Base-by-base conservation (phyloP, 1,139 yeast genomes). In the Starmera stellimalicola region DNA sequence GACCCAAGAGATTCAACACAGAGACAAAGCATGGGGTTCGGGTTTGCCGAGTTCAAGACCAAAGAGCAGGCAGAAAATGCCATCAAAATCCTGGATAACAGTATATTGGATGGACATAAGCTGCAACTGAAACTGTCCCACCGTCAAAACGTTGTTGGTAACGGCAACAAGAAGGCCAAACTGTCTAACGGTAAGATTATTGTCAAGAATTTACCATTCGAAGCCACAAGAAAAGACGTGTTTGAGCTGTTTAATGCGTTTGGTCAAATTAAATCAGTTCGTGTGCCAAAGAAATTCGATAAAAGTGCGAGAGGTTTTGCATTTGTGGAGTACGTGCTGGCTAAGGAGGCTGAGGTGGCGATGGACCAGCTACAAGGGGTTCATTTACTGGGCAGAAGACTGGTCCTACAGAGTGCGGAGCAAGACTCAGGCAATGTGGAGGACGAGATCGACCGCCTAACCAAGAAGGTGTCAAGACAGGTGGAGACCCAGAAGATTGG, bases 251-350 rank as follows among this genome's bases (percentile, higher is more conserved):
- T 91, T 60, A 91, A 88, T 36, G 79, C 95, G 2, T 91, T 88
- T 63, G 99, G 98, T 38, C 88, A 84, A 58, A 67, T 91, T 51
- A 85, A 88, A 51, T 82, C 97, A 2, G 95, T 88, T 30, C 79
- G 98, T 55, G 91, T 91, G 33, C 99, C 99, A 19, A 82, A 82
- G 71, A 93, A 93, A 57, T 87, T 88, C 64, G 94, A 91, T 67
- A 82, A 81, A 55, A 73, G 88, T 24, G 94, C 96, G 12, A 76
- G 98, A 56, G 99, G 99, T 54, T 91, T 91, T 64, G 98, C 98
- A 0, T 91, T 91, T 57, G 95, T 93, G 31, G 99, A 91, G 58
- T 93, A 82, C 52, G 66, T 81, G 15, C 65, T 93, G 30, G 70
- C 85, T 27, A 84, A 87, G 57, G 99, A 91, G 58, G 97, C 98